Percentiles rank a stretch among this genome's conserved stretches.
phyloP scores from a whole-genome alignment of 2,329 filamentous ascomycete genomes.

The Alternaria sp. region DNA sequence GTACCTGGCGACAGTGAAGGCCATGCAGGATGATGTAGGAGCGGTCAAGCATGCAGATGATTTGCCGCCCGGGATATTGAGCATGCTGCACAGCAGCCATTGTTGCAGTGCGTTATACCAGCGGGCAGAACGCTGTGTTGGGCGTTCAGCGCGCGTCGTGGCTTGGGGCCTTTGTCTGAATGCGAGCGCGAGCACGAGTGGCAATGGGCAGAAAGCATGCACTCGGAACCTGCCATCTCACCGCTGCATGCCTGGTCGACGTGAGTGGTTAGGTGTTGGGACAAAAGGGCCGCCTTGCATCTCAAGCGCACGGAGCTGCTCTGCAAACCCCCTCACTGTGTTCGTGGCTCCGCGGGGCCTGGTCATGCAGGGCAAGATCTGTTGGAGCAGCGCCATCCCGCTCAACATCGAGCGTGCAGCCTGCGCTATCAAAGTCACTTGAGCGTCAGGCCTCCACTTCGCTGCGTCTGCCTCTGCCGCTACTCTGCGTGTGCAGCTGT shows the following conservation, averaged over 20 bases:
- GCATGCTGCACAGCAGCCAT: constrained; percentile 1
- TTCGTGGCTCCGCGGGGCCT: constrained; percentile 11
- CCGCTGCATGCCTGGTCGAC: constrained; percentile 16
- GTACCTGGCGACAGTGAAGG: constrained; percentile 20
- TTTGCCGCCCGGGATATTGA: constrained; percentile 11
- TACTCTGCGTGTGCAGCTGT: constrained; percentile 7
- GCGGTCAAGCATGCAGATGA: constrained; percentile 21
- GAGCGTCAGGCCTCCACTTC: constrained; percentile 7
- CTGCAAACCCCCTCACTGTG: constrained; percentile 9
- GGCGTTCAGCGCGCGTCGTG: constrained; percentile 7
- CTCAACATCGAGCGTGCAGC: constrained; percentile 9
- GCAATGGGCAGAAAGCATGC: constrained; percentile 14
- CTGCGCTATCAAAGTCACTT: constrained; percentile 14
- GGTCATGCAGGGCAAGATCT: constrained; percentile 27
- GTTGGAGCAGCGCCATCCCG: constrained; percentile 26
- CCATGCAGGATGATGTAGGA: constrained; percentile 28
- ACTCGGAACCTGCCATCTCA: constrained; percentile 24
- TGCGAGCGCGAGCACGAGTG: constrained; percentile 1
- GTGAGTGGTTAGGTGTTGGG: constrained; percentile 24
- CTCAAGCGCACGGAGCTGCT: constrained; percentile 8
- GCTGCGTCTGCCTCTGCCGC: constrained; percentile 8
- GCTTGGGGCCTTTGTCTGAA: neutral
- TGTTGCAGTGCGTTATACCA: neutral
- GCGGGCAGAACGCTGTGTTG: neutral
- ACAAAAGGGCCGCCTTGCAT: constrained; percentile 28